phyloP scores from a whole-genome alignment of 495 filamentous ascomycete genomes.

The Penicillium robsamsonii region DNA sequence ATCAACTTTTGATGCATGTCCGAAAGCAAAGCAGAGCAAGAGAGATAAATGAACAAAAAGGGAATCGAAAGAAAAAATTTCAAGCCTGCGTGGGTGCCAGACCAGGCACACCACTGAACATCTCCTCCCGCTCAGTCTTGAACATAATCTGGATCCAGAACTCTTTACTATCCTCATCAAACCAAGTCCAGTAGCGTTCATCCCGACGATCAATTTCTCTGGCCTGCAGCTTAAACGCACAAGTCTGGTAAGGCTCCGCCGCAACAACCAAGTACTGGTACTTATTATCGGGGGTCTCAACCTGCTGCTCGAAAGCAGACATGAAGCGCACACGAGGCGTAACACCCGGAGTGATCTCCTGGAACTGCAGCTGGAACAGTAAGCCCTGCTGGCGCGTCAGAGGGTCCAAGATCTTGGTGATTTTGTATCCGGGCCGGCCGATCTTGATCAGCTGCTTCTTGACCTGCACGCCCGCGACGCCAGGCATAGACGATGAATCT shows the following conservation, averaged over 20 bases:
- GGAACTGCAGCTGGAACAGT: conserved; percentile 93
- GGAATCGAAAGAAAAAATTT: background rate
- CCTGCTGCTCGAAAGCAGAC: conserved; percentile 94
- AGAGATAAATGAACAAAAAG: conserved; percentile 1
- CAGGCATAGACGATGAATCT: conserved; percentile 64
- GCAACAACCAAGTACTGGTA: conserved; percentile 95
- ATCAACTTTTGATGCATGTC: conserved; percentile 10
- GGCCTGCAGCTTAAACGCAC: conserved; percentile 93
- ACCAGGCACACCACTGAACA: conserved; percentile 90
- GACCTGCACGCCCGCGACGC: conserved; percentile 78
- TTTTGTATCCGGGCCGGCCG: conserved; percentile 94
- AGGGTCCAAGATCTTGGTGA: conserved; percentile 91
- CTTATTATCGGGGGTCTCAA: conserved; percentile 89
- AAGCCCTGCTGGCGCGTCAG: conserved; percentile 85
- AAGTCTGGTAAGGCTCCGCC: conserved; percentile 97
- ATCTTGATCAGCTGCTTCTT: conserved; percentile 95
- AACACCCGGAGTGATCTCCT: conserved; percentile 77
- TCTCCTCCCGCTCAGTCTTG: conserved; percentile 96
- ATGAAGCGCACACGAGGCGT: conserved; percentile 89
- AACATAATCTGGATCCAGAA: conserved; percentile 99
- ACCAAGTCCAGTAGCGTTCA: conserved; percentile 88
- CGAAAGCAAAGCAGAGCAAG: background rate
- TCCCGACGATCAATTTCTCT: conserved; percentile 88
- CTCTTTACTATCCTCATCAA: conserved; percentile 94
- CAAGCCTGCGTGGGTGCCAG: conserved; percentile 58